Evolutionary conservation across 176 grass and related monocot species (phyloP), one percentile per base, ranked within the genome.

Genomic region (Carex myosuroides): DNA sequence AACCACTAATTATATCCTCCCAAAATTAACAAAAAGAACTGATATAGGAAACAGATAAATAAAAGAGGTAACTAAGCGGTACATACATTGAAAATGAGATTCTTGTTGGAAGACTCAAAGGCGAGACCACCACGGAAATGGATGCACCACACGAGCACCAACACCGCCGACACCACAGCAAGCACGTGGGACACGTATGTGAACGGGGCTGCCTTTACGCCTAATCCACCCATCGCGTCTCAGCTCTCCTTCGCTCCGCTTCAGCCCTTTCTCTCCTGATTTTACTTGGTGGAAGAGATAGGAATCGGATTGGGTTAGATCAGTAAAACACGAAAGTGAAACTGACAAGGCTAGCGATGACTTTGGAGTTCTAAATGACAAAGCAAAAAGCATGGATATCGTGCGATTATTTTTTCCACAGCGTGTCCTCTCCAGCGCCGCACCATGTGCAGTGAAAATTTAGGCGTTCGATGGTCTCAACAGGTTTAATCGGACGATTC

Each of bases 141-240:
- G 87, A 95, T 69, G 88, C 91, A 90, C 93, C 96, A 99, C 35
- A 95, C 89, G 54, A 95, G 89, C 63, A 99, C 91, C 88, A 95
- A 63, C 85, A 62, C 89, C 48, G 93, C 96, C 68, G 91, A 54
- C 82, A 39, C 82, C 48, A 32, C 86, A 6, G 70, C 89, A 59
- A 98, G 92, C 53, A 70, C 84, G 86, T 94, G 92, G 65, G 95
- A 64, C 44, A 79, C 89, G 87, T 94, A 98, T 21, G 90, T 90
- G 89, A 94, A 94, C 18, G 89, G 87, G 56, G 84, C 89, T 64
- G 91, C 89, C 84, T 86, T 88, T 71, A 89, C 87, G 70, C 87
- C 84, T 57, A 89, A 58, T 29, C 55, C 82, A 11, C 52, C 64
- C 16, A 48, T 83, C 63, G 82, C 83, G 6, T 21, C 62, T 39